Percentiles rank a stretch among this genome's conserved stretches.
Evolutionary conservation across 371 early-diverging fungal species (phyloP).

Genomic region (Rhizopus microsporus): DNA sequence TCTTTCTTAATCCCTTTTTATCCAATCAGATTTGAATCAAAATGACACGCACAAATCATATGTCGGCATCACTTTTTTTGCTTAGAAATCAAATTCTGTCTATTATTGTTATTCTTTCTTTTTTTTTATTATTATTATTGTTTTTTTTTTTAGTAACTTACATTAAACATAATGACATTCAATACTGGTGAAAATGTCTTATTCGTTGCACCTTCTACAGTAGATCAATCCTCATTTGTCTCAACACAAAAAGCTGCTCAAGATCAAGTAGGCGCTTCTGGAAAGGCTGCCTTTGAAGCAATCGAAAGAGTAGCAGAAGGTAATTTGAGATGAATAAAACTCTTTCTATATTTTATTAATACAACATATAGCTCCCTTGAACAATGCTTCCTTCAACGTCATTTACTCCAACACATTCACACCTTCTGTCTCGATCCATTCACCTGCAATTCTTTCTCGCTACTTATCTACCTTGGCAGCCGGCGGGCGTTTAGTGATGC

Average conservation of each 20-base stretch:
- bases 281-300: slow-evolving; percentile 42
- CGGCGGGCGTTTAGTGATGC: slow-evolving; percentile 35
- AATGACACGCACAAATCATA: too few species aligned
- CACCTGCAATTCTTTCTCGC: slow-evolving; percentile 42
- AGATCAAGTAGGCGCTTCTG: slow-evolving; percentile 47
- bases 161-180: slow-evolving; percentile 12
- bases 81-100: slow-evolving; percentile 1
- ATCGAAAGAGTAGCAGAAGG: slow-evolving; percentile 51
- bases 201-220: slow-evolving; percentile 40
- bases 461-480: slow-evolving; percentile 37
- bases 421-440: slow-evolving; percentile 39
- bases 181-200: slow-evolving; percentile 33
- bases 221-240: slow-evolving; percentile 33
- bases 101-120: background rate
- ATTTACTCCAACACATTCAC: slow-evolving; percentile 45
- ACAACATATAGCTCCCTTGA: slow-evolving; percentile 59
- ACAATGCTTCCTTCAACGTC: slow-evolving; percentile 28
- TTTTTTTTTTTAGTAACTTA: slow-evolving; percentile 2
- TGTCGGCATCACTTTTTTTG: background rate
- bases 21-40: too few species aligned
- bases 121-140: background rate
- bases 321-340: slow-evolving; percentile 14
- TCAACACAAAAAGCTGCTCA: slow-evolving; percentile 28
- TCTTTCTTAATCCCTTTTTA: too few species aligned
- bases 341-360: slow-evolving; percentile 54